Evolutionary conservation across 805 yeast genomes (phyloP).

Genomic region (Ogataea dorogensis): DNA sequence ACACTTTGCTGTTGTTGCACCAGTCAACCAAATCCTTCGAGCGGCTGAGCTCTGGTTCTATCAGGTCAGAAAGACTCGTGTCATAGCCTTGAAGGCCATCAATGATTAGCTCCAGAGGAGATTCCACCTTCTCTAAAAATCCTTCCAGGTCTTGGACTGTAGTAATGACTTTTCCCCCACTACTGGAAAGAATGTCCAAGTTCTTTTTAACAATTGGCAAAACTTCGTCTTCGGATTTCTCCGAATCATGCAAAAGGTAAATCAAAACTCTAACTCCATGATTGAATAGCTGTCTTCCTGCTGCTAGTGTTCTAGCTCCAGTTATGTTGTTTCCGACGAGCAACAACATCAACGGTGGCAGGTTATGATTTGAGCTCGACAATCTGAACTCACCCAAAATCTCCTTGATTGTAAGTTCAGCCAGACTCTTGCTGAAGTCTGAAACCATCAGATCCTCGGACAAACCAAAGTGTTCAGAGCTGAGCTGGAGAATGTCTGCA

Average conservation of each 20-base stretch:
- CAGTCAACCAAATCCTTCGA: conserved; percentile 55
- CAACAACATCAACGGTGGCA: conserved; percentile 72
- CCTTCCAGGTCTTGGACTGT: conserved; percentile 37
- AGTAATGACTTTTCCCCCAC: conserved; percentile 68
- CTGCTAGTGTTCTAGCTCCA: conserved; percentile 72
- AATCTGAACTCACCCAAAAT: conserved; percentile 72
- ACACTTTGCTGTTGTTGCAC: conserved; percentile 54
- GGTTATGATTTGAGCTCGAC: conserved; percentile 64
- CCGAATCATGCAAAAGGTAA: conserved; percentile 38
- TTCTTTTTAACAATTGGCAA: conserved; percentile 42
- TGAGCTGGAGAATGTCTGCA: conserved; percentile 66
- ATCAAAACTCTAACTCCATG: conserved; percentile 70
- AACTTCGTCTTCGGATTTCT: conserved; percentile 39
- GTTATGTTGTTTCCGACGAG: conserved; percentile 73
- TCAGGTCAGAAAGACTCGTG: conserved; percentile 59
- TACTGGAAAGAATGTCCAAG: conserved; percentile 50
- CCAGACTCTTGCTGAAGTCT: conserved; percentile 65
- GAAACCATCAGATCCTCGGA: conserved; percentile 51
- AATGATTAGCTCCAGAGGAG: conserved; percentile 75
- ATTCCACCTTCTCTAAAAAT: conserved; percentile 48
- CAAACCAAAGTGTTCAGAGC: conserved; percentile 53
- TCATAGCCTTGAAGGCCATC: conserved; percentile 89
- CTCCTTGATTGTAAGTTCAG: conserved; percentile 54
- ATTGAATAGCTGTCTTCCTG: conserved; percentile 76
- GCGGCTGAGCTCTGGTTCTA: conserved; percentile 39